Percentiles rank a stretch among this genome's conserved stretches.
Conservation (phyloP, 257 asterid species). For the Solanum sejunctum region DNA sequence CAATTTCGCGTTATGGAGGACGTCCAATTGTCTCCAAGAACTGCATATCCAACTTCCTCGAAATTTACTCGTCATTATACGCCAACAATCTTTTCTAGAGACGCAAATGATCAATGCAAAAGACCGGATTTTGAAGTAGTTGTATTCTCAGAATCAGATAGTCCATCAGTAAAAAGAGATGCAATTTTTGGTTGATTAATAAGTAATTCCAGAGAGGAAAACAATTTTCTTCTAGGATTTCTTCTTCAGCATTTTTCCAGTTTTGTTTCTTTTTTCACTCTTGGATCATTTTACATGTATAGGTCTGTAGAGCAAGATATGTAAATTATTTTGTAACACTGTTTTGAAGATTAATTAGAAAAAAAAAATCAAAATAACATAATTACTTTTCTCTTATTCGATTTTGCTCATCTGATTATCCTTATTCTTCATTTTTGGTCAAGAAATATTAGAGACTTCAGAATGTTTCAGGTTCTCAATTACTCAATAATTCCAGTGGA, state of each 20-base stretch:
- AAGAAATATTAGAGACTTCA: not conserved
- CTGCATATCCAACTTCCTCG: slow-evolving; percentile 21
- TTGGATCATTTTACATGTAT: not conserved
- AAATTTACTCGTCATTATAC: slow-evolving; percentile 2
- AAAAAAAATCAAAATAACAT: not conserved
- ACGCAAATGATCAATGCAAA: not conserved
- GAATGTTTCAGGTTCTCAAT: not conserved
- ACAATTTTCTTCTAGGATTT: not conserved
- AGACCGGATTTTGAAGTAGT: not conserved
- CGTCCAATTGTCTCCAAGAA: slow-evolving; percentile 54
- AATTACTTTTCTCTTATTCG: not conserved
- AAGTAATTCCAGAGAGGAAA: not conserved
- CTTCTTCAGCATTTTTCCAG: not conserved
- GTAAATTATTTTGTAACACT: not conserved
- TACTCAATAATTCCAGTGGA: not conserved
- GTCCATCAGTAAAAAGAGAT: not conserved
- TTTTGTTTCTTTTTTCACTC: not conserved
- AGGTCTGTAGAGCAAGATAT: not conserved
- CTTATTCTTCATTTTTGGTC: not conserved
- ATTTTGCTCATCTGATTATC: not conserved
- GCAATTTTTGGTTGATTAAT: not conserved
- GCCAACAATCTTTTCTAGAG: not conserved
- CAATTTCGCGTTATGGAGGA: slow-evolving; percentile 57
- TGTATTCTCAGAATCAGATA: not conserved
- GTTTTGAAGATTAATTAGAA: not conserved